Evolutionary conservation across 371 early-diverging fungal species (phyloP).

Genomic region (Rhizomucor pusillus): DNA sequence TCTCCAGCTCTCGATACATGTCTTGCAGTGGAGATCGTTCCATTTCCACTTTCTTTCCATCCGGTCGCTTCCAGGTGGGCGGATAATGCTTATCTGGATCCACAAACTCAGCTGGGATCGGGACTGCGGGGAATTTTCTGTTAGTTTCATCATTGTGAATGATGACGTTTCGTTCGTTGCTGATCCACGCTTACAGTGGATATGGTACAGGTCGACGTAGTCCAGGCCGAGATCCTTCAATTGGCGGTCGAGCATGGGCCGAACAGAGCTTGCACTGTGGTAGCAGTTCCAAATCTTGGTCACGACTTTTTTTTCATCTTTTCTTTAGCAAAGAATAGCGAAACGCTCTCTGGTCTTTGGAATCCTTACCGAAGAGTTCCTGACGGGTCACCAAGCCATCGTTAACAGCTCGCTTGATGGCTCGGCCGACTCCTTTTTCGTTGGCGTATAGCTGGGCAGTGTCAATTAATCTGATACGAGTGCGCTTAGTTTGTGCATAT

Average conservation of each 20-base stretch:
- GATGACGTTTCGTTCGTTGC: background rate
- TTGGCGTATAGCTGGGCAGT: slow-evolving; percentile 56
- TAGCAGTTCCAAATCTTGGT: slow-evolving; percentile 70
- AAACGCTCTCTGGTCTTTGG: too few relatives aligned
- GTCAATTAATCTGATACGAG: slow-evolving; percentile 28
- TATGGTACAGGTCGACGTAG: slow-evolving; percentile 63
- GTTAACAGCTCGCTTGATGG: slow-evolving; percentile 46
- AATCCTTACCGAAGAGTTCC: slow-evolving; percentile 42
- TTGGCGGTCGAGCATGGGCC: slow-evolving; percentile 40
- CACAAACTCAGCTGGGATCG: slow-evolving; percentile 16
- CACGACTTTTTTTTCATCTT: slow-evolving; percentile 68
- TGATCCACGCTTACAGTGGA: slow-evolving; percentile 16
- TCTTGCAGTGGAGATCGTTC: slow-evolving; percentile 17
- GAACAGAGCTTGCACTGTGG: slow-evolving; percentile 46
- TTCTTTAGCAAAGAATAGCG: too few relatives aligned
- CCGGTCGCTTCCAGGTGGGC: slow-evolving; percentile 10
- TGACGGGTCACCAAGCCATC: slow-evolving; percentile 62
- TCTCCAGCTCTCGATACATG: slow-evolving; percentile 23
- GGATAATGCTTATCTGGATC: slow-evolving; percentile 11
- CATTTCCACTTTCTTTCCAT: slow-evolving; percentile 1
- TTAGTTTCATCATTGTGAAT: too few relatives aligned
- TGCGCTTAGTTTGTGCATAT: background rate
- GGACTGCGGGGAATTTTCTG: slow-evolving; percentile 4
- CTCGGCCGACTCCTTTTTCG: slow-evolving; percentile 67
- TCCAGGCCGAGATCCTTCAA: slow-evolving; percentile 47